phyloP scores from a whole-genome alignment of 208 protist genomes.

The Acanthamoeba triangularis region DNA sequence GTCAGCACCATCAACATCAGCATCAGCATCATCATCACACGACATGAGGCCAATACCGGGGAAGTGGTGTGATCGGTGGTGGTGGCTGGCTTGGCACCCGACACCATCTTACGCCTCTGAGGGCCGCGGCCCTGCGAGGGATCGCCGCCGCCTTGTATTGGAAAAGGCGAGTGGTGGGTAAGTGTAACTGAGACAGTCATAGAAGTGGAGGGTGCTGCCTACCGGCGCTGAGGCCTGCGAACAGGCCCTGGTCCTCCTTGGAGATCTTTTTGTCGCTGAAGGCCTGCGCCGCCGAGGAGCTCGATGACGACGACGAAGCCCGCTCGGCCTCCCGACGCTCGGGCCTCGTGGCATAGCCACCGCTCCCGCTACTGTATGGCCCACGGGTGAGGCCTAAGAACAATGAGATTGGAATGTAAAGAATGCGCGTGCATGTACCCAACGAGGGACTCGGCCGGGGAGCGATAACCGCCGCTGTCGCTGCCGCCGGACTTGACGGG shows the following conservation, averaged over 20 bases:
- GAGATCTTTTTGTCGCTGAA: not conserved
- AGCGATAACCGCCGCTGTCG: not conserved
- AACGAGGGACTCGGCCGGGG: not conserved
- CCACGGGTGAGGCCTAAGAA: too few relatives aligned
- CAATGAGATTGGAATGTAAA: too few relatives aligned
- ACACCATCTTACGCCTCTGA: not conserved
- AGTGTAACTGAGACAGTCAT: not conserved
- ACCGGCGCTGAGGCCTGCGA: not conserved
- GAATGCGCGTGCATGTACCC: not conserved
- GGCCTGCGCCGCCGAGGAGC: not conserved
- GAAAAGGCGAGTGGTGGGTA: not conserved
- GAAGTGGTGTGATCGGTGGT: not conserved
- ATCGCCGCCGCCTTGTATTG: not conserved
- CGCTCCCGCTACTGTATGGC: not conserved
- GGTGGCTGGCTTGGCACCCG: not conserved
- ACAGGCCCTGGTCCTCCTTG: conserved; percentile 10
- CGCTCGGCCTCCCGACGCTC: not conserved
- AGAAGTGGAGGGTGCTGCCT: too few relatives aligned
- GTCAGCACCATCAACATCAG: too few relatives aligned
- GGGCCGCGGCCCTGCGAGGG: not conserved
- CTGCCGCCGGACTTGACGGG: not conserved
- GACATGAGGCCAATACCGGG: not conserved
- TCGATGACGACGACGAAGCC: not conserved
- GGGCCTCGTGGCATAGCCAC: not conserved
- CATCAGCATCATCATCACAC: too few relatives aligned